Evolutionary conservation across 106 monocot genomes (phyloP).

Genomic region (Triglochin maritima): DNA sequence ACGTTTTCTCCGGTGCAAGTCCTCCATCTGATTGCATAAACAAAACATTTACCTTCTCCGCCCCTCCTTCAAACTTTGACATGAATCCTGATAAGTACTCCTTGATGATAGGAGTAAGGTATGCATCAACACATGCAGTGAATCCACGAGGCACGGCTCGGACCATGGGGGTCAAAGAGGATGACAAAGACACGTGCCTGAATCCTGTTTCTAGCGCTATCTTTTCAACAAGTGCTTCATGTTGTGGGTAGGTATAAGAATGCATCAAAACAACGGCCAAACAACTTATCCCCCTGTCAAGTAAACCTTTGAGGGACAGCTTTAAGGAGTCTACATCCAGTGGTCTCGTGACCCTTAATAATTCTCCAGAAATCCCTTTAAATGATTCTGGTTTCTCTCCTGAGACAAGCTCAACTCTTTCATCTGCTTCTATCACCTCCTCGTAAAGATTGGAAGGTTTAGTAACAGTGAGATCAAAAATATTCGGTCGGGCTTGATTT

Average conservation of each 20-base stretch:
- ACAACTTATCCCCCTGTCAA: conserved; percentile 73
- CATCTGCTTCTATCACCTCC: conserved; percentile 85
- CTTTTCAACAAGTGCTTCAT: conserved; percentile 57
- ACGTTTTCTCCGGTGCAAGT: conserved; percentile 67
- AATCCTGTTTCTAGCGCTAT: conserved; percentile 71
- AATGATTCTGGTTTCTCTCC: conserved; percentile 25
- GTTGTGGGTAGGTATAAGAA: conserved; percentile 87
- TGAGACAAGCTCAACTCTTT: conserved; percentile 69
- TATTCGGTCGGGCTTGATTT: conserved; percentile 84
- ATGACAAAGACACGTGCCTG: conserved; percentile 83
- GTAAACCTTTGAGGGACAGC: conserved; percentile 45
- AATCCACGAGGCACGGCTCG: conserved; percentile 89
- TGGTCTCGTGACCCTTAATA: conserved; percentile 51
- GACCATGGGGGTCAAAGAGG: conserved; percentile 87
- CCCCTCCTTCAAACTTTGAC: conserved; percentile 71
- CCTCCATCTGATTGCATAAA: conserved; percentile 99
- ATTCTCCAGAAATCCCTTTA: conserved; percentile 76
- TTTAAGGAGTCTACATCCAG: conserved; percentile 49
- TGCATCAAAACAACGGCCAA: conserved; percentile 90
- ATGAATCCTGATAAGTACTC: conserved; percentile 87
- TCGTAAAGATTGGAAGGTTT: conserved; percentile 91
- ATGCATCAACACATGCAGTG: conserved; percentile 90
- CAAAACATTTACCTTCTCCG: conserved; percentile 65
- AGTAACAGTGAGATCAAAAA: conserved; percentile 77
- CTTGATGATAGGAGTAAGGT: conserved; percentile 85